Base-by-base conservation (phyloP, 805 yeast genomes). In the Kazachstania bromeliacearum region DNA sequence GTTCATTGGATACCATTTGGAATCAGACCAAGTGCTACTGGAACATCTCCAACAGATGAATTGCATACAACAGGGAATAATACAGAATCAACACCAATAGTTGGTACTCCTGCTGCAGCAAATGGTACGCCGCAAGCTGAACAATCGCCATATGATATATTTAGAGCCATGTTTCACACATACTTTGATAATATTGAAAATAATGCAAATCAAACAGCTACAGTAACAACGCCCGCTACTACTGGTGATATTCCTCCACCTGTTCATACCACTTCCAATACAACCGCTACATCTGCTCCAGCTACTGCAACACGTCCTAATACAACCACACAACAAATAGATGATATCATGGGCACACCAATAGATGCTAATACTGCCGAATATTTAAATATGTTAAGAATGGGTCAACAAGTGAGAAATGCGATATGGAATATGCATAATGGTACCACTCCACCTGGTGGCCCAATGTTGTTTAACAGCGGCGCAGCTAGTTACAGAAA, bases 401-500 rank as follows among this genome's bases (percentile, higher is more conserved):
- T 34, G 22, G 36, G 36, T 20, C 25, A 28, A 7, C 17, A 23
- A 7, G 22, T 34, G 8, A 29, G 29, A 24, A 25, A 32, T 14
- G 17, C 35, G 4, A 17, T 32, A 13, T 22, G 18, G 16, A 33
- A 33, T 21, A 8, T 26, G 16, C 19, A 22, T 14, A 19, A 22
- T 26, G 10, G 12, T 27, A 18, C 13, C 3, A 7, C 5, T 12
- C n/a, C n/a, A n/a, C n/a, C 20, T 19, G 26, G 21, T 27, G 24
- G 14, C 10, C 20, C 30, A 14, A 36, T 25, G 21, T 34, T 28
- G 28, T 57, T 57, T 28, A 50, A 45, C 36, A 40, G 53, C 4
- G 63, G 63, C 17, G 63, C 57, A 7, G 63, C 60, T 7, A 57
- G 62, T 42, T 48, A 39, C 30, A 53, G 63, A 44, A 43, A 45